Base-by-base conservation (phyloP, 2,329 filamentous ascomycete genomes). In the Colletotrichum godetiae region DNA sequence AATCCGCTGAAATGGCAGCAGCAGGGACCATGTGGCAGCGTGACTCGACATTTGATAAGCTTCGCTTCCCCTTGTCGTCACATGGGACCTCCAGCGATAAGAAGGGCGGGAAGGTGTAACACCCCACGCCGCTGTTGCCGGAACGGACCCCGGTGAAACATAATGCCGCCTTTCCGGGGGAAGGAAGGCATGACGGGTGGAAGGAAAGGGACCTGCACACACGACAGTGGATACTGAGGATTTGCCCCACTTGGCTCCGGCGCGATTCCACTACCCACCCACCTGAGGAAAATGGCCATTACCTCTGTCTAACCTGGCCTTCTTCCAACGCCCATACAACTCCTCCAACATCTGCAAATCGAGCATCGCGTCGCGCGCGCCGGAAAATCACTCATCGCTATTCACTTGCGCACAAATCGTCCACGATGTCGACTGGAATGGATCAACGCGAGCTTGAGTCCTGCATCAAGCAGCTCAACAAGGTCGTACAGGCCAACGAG, bases 401-500 rank as follows among this genome's bases (percentile, higher is more conserved):
- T 7, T 46, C 27, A 53, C 7, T 27, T 27, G 35, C 62, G 42
- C 57, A 42, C 15, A 68, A 60, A 10, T 13, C 13, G 33, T 57
- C 58, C 52, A 59, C n/a, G 42, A 74, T 74, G 67, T 63, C 73
- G 56, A 74, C 52, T 73, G 75, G 70, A 60, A 95, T 97, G 93
- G 93, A 97, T 79, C 90, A 92, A 79, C 94, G 94, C 84, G 94
- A 96, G 80, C 93, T 98, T 68, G 90, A 92, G 78, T 86, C 92
- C 79, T 92, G 92, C 83, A 91, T 95, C 79, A 93, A 94, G 84
- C 91, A 92, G 80, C 89, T 98, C 79, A 90, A 89, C 78, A 98
- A 97, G 85, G 94, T 94, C 29, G 88, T 94, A 56, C 86, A 88
- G 59, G 91, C 92, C 69, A 94, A 94, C 79, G 94, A 97, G 79